phyloP scores from a whole-genome alignment of 1,284 basidiomycete genomes.

The Hymenochaete sp. region DNA sequence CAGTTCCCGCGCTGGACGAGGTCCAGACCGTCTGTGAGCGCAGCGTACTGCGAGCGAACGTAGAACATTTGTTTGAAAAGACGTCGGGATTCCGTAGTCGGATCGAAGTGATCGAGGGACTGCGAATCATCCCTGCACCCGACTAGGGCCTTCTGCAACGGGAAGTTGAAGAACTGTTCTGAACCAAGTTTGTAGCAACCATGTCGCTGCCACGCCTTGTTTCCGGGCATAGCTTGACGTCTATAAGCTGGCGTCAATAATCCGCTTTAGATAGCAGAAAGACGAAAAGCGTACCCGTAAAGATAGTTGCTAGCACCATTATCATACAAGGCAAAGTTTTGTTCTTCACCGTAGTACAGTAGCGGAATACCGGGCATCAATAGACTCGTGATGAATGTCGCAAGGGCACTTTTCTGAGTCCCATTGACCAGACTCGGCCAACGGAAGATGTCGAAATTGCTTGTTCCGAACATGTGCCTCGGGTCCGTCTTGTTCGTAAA shows the following conservation, averaged over 20 bases:
- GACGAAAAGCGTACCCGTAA: constrained; percentile 52
- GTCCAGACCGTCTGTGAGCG: constrained; percentile 79
- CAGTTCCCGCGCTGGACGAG: constrained; percentile 74
- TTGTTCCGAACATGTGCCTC: constrained; percentile 79
- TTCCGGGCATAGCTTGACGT: constrained; percentile 84
- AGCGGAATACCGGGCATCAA: constrained; percentile 83
- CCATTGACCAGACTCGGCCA: constrained; percentile 86
- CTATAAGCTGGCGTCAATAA: constrained; percentile 33
- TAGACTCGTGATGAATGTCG: constrained; percentile 67
- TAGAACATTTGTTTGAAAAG: constrained; percentile 65
- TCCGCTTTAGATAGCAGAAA: background rate
- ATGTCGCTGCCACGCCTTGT: constrained; percentile 82
- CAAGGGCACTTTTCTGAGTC: constrained; percentile 64
- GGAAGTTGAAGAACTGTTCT: constrained; percentile 85
- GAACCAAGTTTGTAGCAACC: constrained; percentile 87
- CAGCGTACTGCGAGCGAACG: constrained; percentile 58
- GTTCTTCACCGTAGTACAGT: constrained; percentile 82
- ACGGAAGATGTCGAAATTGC: constrained; percentile 88
- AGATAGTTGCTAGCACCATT: constrained; percentile 82
- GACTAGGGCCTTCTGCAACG: constrained; percentile 64
- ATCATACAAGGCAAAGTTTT: constrained; percentile 78
- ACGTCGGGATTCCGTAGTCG: constrained; percentile 68
- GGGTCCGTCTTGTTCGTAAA: constrained; percentile 64
- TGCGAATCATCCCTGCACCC: constrained; percentile 87
- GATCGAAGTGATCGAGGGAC: constrained; percentile 86